Base-by-base conservation (phyloP, 108 stramenopile species). In the Epithemia pelagica region DNA sequence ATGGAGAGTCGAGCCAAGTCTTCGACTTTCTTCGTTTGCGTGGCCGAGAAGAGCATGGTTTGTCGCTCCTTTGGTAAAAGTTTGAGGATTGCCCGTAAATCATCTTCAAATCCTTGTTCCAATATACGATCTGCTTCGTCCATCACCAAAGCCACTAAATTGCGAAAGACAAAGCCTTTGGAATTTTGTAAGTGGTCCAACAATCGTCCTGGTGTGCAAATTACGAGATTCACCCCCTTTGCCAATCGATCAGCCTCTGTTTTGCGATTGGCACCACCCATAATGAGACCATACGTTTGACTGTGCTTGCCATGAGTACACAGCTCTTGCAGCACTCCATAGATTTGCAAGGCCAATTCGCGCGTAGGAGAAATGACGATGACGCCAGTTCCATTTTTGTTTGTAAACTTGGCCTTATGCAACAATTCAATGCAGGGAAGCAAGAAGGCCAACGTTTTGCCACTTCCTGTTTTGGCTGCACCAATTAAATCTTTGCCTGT, bases 111-210 rank as follows among this genome's bases (percentile, higher is more conserved):
- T 18, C 99, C 97, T 68, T 95, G 92, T 73, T 99, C 96, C 29
- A 99, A 78, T 64, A 98, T 98, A 19, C 99, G 88, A 76, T 99
- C 99, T 1, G 99, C 99, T 73, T 99, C 99, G 65, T 99, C 99
- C 82, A 98, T 96, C 8, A 96, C 92, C 62, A 99, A 84, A n/a
- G 92, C 78, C 72, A 95, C 75, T 54, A 99, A 69, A 66, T 96
- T 97, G 10, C 88, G 82, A 71, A 72, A 84, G 28, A 90, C 63
- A 65, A 99, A 99, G 26, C 96, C 95, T 70, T 91, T 92, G 19
- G 99, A 96, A 75, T 98, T 98, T 78, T 96, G 94, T 61, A 99
- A 77, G 64, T 99, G 99, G 78, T 99, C 99, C 67, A 98, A 77
- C 28, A 99, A 83, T 22, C 99, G 81, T 37, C 99, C 99, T 15